Conservation (phyloP, 345 rosid species). For the Eucalyptus urophylla region DNA sequence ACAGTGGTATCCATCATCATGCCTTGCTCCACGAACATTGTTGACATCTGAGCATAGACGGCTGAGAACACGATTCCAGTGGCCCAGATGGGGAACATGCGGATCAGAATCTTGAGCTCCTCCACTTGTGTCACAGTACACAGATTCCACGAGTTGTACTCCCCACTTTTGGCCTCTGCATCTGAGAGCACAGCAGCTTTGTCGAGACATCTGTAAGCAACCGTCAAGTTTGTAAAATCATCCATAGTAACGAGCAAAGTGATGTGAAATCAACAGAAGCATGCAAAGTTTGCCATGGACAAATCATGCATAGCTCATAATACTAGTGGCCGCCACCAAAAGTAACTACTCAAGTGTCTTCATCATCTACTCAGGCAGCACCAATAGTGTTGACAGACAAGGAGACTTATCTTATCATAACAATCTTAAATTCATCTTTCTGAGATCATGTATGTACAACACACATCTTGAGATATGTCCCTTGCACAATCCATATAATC, state of each 20-base stretch:
- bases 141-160: constrained; percentile 59
- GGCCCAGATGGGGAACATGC: constrained; percentile 97
- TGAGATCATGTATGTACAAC: neutral
- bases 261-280: neutral
- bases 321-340: neutral
- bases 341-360: neutral
- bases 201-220: constrained; percentile 71
- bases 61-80: constrained; percentile 79
- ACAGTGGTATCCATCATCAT: constrained; percentile 70
- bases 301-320: neutral
- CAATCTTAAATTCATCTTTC: neutral
- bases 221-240: neutral
- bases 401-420: neutral
- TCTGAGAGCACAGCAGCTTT: constrained; percentile 80
- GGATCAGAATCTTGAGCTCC: constrained; percentile 80
- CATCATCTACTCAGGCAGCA: neutral
- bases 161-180: constrained; percentile 44
- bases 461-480: neutral
- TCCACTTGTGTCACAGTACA: constrained; percentile 95
- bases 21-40: constrained; percentile 94
- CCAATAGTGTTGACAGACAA: neutral
- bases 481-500: neutral
- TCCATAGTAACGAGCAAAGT: neutral
- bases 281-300: neutral
- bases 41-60: constrained; percentile 80